These are phyloP conservation scores for Pulveroboletus frians DNA, from an alignment of 768 basidiomycete species.

Conservation along the genomic window DNA sequence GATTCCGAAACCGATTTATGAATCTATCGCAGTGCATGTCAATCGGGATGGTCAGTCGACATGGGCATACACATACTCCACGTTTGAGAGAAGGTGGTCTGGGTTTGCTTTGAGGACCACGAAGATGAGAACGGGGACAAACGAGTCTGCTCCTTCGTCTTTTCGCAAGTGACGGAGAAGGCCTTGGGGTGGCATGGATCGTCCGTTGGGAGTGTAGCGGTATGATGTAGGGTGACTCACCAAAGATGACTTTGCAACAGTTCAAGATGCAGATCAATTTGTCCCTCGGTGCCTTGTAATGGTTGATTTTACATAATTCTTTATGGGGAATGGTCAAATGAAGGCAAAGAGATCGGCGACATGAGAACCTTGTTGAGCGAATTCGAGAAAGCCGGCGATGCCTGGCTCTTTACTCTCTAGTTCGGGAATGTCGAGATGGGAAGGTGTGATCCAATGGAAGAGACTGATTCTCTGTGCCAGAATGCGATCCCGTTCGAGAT, in stretches of 20 bases:
- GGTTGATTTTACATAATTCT: slow-evolving; percentile 96
- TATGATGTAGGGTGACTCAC: slow-evolving; percentile 41
- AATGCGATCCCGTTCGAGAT: slow-evolving; percentile 93
- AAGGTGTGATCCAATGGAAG: slow-evolving; percentile 85
- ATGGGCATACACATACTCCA: slow-evolving; percentile 59
- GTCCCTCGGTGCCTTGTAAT: slow-evolving; percentile 97
- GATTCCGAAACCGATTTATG: slow-evolving; percentile 91
- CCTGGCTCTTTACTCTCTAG: slow-evolving; percentile 49
- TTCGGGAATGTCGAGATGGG: slow-evolving; percentile 86
- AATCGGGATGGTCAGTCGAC: neutral
- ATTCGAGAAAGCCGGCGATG: slow-evolving; percentile 73
- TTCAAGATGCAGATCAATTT: slow-evolving; percentile 97
- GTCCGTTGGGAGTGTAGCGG: slow-evolving; percentile 1
- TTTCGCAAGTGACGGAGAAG: slow-evolving; percentile 81
- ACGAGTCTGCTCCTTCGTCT: slow-evolving; percentile 89
- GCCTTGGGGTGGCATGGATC: slow-evolving; percentile 41
- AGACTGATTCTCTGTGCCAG: slow-evolving; percentile 84
- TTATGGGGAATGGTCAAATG: slow-evolving; percentile 4
- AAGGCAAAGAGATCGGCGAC: neutral
- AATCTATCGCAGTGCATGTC: slow-evolving; percentile 49
- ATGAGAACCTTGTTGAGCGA: slow-evolving; percentile 74
- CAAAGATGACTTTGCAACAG: slow-evolving; percentile 98
- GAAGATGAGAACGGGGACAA: slow-evolving; percentile 90
- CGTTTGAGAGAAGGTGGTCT: slow-evolving; percentile 86
- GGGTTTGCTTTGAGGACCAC: slow-evolving; percentile 95